phyloP scores from a whole-genome alignment of 306 rosid genomes.

The Glycyrrhiza uralensis region DNA sequence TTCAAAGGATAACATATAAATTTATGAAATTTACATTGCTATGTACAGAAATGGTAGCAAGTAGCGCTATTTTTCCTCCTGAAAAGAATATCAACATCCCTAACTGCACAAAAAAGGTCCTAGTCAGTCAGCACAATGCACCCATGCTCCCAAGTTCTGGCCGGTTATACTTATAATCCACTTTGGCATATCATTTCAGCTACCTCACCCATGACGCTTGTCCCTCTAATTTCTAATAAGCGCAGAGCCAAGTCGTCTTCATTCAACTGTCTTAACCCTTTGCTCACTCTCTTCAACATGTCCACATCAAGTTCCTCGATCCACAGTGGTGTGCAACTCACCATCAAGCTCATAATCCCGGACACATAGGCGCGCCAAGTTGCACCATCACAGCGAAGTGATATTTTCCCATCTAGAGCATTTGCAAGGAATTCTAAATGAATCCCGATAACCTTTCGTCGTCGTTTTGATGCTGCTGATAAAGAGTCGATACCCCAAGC shows the following conservation, averaged over 20 bases:
- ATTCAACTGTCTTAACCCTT: conserved; percentile 70
- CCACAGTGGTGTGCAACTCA: conserved; percentile 74
- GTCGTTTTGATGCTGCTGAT: conserved; percentile 65
- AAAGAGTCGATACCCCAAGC: conserved; percentile 89
- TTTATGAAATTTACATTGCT: conserved; percentile 24
- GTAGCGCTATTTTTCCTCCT: conserved; percentile 3
- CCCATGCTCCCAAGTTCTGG: conserved; percentile 18
- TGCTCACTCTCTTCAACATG: conserved; percentile 71
- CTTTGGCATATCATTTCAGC: conserved; percentile 72
- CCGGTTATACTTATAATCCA: conserved; percentile 26
- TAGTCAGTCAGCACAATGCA: conserved; percentile 14
- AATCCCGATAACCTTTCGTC: conserved; percentile 61
- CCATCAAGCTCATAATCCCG: conserved; percentile 74
- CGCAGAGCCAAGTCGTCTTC: conserved; percentile 88
- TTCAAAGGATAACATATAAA: conserved; percentile 3
- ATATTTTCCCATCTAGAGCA: conserved; percentile 78
- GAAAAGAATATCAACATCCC: conserved; percentile 22
- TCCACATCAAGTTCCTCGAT: conserved; percentile 71
- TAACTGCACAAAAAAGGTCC: not conserved
- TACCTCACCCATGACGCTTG: conserved; percentile 79
- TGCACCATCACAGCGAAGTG: conserved; percentile 72
- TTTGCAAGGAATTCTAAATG: conserved; percentile 88
- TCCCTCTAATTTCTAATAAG: conserved; percentile 61
- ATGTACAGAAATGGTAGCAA: conserved; percentile 31
- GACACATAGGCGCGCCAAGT: conserved; percentile 86